These are phyloP conservation scores for Nitzschia palea DNA, from an alignment of 108 stramenopile species.

Conservation along the genomic window DNA sequence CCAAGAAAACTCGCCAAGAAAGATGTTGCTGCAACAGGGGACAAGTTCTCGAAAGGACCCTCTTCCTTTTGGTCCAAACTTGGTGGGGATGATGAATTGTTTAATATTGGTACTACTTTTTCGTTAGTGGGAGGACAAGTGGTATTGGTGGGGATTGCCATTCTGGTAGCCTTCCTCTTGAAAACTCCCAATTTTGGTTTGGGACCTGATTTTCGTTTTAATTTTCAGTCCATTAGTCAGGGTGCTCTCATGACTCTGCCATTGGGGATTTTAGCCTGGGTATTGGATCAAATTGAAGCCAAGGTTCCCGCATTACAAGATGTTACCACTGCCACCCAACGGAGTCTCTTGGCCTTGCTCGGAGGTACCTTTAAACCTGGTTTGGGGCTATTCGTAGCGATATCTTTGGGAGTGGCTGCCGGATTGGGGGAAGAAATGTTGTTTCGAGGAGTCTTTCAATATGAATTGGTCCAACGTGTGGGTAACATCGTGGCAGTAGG, in stretches of 20 bases:
- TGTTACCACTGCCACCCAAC: conserved; percentile 72
- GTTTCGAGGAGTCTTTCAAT: conserved; percentile 84
- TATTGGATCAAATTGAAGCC: conserved; percentile 21
- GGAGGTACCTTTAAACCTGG: conserved; percentile 49
- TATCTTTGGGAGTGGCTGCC: conserved; percentile 70
- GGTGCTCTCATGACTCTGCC: conserved; percentile 63
- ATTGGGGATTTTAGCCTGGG: conserved; percentile 36
- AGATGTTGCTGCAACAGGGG: neutral
- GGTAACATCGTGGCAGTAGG: conserved; percentile 42
- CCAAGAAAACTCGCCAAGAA: too few relatives aligned
- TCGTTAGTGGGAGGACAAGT: conserved; percentile 67
- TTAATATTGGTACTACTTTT: conserved; percentile 51
- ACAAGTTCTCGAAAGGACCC: too few relatives aligned
- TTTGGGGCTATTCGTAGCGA: conserved; percentile 26
- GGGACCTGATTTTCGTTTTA: conserved; percentile 49
- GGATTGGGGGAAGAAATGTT: conserved; percentile 89
- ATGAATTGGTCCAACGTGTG: conserved; percentile 31
- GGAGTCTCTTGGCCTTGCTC: conserved; percentile 67
- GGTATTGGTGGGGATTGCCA: conserved; percentile 53
- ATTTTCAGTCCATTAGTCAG: conserved; percentile 13
- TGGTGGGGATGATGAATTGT: conserved; percentile 9
- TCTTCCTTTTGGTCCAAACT: neutral
- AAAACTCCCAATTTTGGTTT: conserved; percentile 64
- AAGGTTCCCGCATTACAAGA: conserved; percentile 24
- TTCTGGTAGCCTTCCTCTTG: conserved; percentile 28